Base-by-base conservation (phyloP, 208 protist species). In the Trypanosoma platydactyli region DNA sequence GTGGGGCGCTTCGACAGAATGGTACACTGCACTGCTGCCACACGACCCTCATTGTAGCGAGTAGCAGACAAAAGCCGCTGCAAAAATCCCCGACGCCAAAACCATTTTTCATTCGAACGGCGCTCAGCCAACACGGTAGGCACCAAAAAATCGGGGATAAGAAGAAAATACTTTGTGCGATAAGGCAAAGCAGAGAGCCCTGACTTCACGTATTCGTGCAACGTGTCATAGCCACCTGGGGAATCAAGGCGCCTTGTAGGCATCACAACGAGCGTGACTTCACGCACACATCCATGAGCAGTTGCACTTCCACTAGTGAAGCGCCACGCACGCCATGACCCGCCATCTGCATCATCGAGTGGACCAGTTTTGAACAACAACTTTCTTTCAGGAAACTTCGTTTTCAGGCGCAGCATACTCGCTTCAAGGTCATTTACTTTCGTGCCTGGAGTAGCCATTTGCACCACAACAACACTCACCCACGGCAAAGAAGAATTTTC, bases 1-100 rank as follows among this genome's bases (percentile, higher is more conserved):
- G 45, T 15, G 38, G 33, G 41, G 12, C 18, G 54, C 2, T 30
- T 3, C 1, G 22, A 51, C 12, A 79, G 44, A 24, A 79, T 46
- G 24, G 63, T 71, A 51, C 74, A 79, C 58, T 79, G 74, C 20
- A 72, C 74, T 15, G 63, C 74, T 7, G 63, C 60, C 56, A 79
- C 74, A 38, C 74, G 74, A 15, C 74, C 74, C n/a, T 67, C 55
- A 63, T 79, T 79, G 42, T 45, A 63, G n/a, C 33, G 25, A 42
- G 51, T 68, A 18, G 68, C 56, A 6, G 62, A 71, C 41, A 79
- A 56, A 44, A 79, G 60, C 42, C 63, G 55, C 41, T 70, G 64
- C 35, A 79, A 38, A 54, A 74, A 74, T 41, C 30, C 56, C 13
- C 27, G 18, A 29, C 1, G 16, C 11, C 18, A 6, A 50, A 27